Conservation (phyloP, 2,329 filamentous ascomycete species). For the Metarhizium album region DNA sequence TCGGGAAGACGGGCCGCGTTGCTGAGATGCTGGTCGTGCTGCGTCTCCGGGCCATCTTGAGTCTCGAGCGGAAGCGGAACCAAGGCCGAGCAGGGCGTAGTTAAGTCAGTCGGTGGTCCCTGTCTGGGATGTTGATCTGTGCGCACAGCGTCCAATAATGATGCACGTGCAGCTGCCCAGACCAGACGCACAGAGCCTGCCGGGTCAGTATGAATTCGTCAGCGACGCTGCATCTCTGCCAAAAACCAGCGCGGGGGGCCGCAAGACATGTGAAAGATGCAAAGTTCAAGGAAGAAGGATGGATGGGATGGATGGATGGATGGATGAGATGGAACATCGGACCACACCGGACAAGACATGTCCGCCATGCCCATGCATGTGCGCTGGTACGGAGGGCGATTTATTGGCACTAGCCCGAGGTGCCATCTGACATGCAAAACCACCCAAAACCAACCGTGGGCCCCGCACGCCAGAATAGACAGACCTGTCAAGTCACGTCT, state of each 20-base stretch:
- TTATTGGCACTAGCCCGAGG: no score
- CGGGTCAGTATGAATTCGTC: not conserved
- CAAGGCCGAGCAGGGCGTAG: not conserved
- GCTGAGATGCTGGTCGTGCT: constrained; percentile 26
- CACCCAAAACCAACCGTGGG: no score
- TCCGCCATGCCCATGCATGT: not conserved
- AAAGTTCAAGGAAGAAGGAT: not conserved
- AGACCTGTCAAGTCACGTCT: no score
- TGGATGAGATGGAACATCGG: not conserved
- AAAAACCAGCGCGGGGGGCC: not conserved
- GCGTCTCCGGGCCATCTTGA: constrained; percentile 11
- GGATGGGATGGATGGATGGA: not conserved
- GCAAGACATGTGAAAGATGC: not conserved
- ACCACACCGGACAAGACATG: not conserved
- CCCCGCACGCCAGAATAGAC: no score
- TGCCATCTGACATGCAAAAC: no score
- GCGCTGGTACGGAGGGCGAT: no score
- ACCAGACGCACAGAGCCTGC: not conserved
- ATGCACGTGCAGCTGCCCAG: not conserved
- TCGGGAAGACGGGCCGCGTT: constrained; percentile 35
- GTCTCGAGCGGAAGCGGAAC: no score
- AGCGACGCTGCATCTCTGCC: not conserved
- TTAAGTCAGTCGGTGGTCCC: no score
- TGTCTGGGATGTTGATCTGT: not conserved
- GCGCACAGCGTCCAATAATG: not conserved